These are phyloP conservation scores for Macrocybe gigantea DNA, from an alignment of 768 basidiomycete genomes.

Conservation along the genomic window DNA sequence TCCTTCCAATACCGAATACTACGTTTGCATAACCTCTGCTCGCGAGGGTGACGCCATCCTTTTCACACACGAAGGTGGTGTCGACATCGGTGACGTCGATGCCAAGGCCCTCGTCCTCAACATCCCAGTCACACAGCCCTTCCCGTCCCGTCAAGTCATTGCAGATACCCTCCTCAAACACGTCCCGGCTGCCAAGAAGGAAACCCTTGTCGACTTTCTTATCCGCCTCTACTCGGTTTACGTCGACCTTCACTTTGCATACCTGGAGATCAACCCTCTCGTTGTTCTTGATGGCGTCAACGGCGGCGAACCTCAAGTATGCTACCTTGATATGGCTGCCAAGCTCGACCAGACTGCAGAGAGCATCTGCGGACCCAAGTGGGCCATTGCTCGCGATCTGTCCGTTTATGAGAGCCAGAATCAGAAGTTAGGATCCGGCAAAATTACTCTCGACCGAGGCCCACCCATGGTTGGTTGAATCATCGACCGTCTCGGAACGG, in stretches of 20 bases:
- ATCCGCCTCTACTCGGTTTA: constrained; percentile 94
- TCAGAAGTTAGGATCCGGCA: constrained; percentile 32
- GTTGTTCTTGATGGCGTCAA: constrained; percentile 82
- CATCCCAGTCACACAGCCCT: constrained; percentile 65
- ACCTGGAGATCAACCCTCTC: constrained; percentile 99
- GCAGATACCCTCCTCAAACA: constrained; percentile 71
- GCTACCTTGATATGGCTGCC: constrained; percentile 99
- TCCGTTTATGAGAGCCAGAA: constrained; percentile 57
- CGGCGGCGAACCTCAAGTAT: constrained; percentile 68
- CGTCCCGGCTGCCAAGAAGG: constrained; percentile 81
- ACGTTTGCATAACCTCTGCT: constrained; percentile 95
- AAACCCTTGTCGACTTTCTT: constrained; percentile 92
- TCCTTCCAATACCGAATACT: constrained; percentile 90
- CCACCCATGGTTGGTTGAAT: constrained; percentile 79
- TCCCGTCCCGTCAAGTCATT: constrained; percentile 81
- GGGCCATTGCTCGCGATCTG: constrained; percentile 94
- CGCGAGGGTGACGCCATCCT: constrained; percentile 95
- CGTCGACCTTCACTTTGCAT: constrained; percentile 98
- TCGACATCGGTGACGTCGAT: constrained; percentile 98
- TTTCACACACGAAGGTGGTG: constrained; percentile 98
- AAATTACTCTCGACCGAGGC: constrained; percentile 83
- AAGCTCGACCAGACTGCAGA: constrained; percentile 99
- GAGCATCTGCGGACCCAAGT: constrained; percentile 96
- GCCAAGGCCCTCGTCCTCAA: constrained; percentile 90
- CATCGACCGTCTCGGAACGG: constrained; percentile 5